A percentile compares a stretch with the other conserved stretches of the same genome.
phyloP scores from a whole-genome alignment of 2,329 filamentous ascomycete genomes.

The Trichothecium sympodiale region DNA sequence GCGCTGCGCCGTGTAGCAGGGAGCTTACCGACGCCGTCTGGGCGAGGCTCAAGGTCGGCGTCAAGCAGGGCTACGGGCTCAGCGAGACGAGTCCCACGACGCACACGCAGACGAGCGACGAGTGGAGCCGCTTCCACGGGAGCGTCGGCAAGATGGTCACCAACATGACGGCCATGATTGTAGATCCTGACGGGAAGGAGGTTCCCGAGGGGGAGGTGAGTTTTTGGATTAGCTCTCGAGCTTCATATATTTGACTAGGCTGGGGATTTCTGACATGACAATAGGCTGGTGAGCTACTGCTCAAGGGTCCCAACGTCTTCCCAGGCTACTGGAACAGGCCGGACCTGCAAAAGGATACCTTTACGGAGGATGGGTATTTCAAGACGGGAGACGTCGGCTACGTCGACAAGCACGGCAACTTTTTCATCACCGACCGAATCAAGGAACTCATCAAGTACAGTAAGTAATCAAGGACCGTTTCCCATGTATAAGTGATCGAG shows the following conservation, averaged over 20 bases:
- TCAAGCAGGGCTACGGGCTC: constrained; percentile 90
- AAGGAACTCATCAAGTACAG: constrained; percentile 53
- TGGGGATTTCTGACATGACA: no score
- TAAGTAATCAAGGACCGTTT: constrained; percentile 19
- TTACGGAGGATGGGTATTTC: constrained; percentile 74
- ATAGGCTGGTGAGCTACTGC: constrained; percentile 56
- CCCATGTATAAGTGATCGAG: no score
- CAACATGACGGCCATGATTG: constrained; percentile 73
- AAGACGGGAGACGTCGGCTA: constrained; percentile 82
- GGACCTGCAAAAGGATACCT: constrained; percentile 57
- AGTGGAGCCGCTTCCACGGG: constrained; percentile 68
- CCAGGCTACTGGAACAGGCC: constrained; percentile 67
- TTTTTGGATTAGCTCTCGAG: no score
- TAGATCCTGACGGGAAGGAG: constrained; percentile 47
- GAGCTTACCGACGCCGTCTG: constrained; percentile 72
- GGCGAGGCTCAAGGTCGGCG: constrained; percentile 59
- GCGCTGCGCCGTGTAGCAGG: constrained; percentile 71
- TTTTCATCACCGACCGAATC: constrained; percentile 81
- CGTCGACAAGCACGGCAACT: constrained; percentile 65
- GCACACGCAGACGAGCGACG: constrained; percentile 60
- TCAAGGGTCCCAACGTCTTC: constrained; percentile 73
- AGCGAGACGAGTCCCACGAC: constrained; percentile 78
- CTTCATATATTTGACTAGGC: no score
- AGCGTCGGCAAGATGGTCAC: constrained; percentile 68
- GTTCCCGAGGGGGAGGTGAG: constrained; percentile 40